phyloP scores from a whole-genome alignment of 1,139 yeast species.

The Wickerhamomyces sp. region DNA sequence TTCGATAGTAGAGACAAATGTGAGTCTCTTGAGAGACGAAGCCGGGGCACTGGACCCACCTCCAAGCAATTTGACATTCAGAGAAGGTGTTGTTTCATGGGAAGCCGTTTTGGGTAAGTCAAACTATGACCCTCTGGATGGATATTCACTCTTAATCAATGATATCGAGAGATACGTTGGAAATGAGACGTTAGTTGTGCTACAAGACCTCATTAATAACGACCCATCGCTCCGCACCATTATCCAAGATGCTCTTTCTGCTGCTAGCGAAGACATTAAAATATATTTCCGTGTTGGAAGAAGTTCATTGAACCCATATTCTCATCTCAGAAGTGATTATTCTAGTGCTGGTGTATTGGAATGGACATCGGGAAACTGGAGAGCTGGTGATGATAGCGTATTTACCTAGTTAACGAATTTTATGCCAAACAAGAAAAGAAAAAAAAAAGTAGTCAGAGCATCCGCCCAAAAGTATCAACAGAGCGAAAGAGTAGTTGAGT shows the following conservation, averaged over 20 bases:
- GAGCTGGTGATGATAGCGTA: too few species aligned
- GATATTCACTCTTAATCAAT: slow-evolving; percentile 63
- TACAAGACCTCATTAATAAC: slow-evolving; percentile 33
- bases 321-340: slow-evolving; percentile 38
- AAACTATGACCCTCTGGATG: slow-evolving; percentile 18
- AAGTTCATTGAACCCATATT: slow-evolving; percentile 29
- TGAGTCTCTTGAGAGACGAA: slow-evolving; percentile 65
- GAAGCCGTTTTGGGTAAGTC: background rate
- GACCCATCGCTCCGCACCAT: slow-evolving; percentile 23
- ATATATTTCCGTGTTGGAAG: slow-evolving; percentile 50
- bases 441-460: background rate
- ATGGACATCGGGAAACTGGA: slow-evolving; percentile 52
- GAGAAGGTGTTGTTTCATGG: slow-evolving; percentile 36
- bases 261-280: slow-evolving; percentile 30
- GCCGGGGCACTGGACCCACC: slow-evolving; percentile 59
- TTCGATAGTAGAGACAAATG: slow-evolving; percentile 74
- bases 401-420: too few species aligned
- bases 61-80: slow-evolving; percentile 43
- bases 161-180: slow-evolving; percentile 78
- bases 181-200: slow-evolving; percentile 34
- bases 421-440: background rate
- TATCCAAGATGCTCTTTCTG: slow-evolving; percentile 22
- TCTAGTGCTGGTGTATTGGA: slow-evolving; percentile 47
- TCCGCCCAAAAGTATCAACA: too few species aligned
- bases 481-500: background rate